A percentile compares a stretch with the other conserved stretches of the same genome.
Conservation (phyloP, 345 rosid species). For the Passiflora organensis region DNA sequence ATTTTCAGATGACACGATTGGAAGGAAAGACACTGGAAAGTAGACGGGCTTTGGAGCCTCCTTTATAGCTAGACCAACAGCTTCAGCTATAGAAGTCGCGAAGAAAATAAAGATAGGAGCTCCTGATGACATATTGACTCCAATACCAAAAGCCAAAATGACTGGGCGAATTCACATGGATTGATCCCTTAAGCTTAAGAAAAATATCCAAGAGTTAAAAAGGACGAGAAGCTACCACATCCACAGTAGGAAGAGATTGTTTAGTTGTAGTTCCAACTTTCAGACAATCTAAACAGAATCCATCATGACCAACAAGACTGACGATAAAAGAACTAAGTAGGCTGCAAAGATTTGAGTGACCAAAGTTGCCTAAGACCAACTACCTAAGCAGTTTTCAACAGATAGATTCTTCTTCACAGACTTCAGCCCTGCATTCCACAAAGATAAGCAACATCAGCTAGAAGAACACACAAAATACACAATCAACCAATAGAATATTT, state of each 20-base stretch:
- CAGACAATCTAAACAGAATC: constrained; percentile 32
- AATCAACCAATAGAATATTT: not conserved
- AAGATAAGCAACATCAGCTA: constrained; percentile 12
- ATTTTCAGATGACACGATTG: constrained; percentile 21
- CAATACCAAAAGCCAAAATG: constrained; percentile 29
- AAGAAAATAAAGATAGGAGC: constrained; percentile 22
- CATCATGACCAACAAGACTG: constrained; percentile 28
- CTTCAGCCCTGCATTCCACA: constrained; percentile 48
- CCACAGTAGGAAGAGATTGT: constrained; percentile 30
- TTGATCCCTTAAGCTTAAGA: constrained; percentile 25
- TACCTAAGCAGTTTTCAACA: constrained; percentile 30
- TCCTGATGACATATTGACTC: constrained; percentile 35
- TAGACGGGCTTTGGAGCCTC: constrained; percentile 45
- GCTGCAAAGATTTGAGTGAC: constrained; percentile 25
- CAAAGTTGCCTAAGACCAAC: constrained; percentile 30
- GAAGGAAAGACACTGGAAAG: constrained; percentile 26
- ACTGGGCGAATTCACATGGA: constrained; percentile 32
- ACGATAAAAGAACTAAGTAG: constrained; percentile 17
- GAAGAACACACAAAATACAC: not conserved
- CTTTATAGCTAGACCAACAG: constrained; percentile 40
- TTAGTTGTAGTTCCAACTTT: constrained; percentile 3
- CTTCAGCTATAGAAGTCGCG: constrained; percentile 29
- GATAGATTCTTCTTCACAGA: constrained; percentile 30
- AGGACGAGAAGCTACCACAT: constrained; percentile 27
- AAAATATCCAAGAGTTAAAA: constrained; percentile 35